Evolutionary conservation across 768 basidiomycete genomes (phyloP).

Genomic region (Cystofilobasidium macerans): DNA sequence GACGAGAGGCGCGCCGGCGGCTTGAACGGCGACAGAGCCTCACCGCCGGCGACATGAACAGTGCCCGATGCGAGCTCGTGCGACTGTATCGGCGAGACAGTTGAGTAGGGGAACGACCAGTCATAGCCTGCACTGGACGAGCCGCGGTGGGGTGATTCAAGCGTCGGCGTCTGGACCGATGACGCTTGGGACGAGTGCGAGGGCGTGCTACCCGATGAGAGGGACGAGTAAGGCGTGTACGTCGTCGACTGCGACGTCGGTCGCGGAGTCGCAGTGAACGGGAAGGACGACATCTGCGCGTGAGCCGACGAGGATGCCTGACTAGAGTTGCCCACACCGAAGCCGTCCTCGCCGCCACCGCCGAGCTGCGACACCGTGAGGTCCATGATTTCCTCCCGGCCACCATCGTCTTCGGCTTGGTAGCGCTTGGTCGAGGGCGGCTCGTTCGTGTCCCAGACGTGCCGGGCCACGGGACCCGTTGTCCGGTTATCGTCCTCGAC

Average conservation of each 20-base stretch:
- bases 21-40: not conserved
- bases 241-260: not conserved
- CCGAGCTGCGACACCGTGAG: not conserved
- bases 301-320: not conserved
- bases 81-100: not conserved
- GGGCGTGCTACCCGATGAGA: not conserved
- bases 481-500: not conserved
- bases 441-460: not conserved
- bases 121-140: not conserved
- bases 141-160: not conserved
- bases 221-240: not conserved
- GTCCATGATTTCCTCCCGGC: slow-evolving; percentile 1
- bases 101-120: slow-evolving; percentile 3
- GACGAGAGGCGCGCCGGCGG: not conserved
- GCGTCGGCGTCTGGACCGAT: not conserved
- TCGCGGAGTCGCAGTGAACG: not conserved
- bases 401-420: not conserved
- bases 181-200: not conserved
- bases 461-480: no score
- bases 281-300: not conserved
- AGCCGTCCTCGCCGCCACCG: not conserved
- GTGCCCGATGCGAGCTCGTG: slow-evolving; percentile 1
- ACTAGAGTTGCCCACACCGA: not conserved
- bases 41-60: no score
- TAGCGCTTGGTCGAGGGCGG: no score